phyloP scores from a whole-genome alignment of 1,139 yeast genomes.

The Yamadazyma atlantica region DNA sequence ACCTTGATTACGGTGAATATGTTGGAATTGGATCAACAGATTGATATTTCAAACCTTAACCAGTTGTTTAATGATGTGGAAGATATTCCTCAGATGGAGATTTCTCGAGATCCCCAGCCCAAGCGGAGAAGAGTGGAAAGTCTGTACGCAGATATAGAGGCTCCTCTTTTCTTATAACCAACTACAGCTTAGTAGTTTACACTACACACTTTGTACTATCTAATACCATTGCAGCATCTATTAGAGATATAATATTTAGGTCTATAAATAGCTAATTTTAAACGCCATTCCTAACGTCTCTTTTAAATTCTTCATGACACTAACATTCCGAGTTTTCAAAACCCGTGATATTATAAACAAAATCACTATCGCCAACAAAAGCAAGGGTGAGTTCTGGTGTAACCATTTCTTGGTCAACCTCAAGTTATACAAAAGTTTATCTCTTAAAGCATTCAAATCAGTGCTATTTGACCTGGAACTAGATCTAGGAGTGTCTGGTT shows the following conservation, averaged over 20 bases:
- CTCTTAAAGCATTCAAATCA: conserved; percentile 10
- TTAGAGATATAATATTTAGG: too few relatives aligned
- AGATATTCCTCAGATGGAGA: conserved; percentile 5
- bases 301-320: conserved; percentile 29
- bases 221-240: too few relatives aligned
- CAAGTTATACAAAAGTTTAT: conserved; percentile 12
- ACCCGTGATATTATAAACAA: conserved; percentile 23
- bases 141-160: conserved; percentile 9
- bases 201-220: too few relatives aligned
- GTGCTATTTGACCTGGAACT: too few relatives aligned
- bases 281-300: conserved; percentile 48
- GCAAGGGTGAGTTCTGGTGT: conserved; percentile 29
- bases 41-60: conserved; percentile 8
- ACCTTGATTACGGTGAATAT: conserved; percentile 63
- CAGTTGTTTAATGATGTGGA: conserved; percentile 9
- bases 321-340: conserved; percentile 24
- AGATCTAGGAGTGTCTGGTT: conserved; percentile 1
- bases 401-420: conserved; percentile 20
- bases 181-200: too few relatives aligned
- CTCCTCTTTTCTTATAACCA: conserved; percentile 17
- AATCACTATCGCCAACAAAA: conserved; percentile 23
- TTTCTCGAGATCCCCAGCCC: conserved; percentile 9
- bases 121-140: neutral
- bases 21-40: conserved; percentile 36
- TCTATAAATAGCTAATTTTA: conserved; percentile 41